Conservation (phyloP, 345 rosid species). For the Corchorus olitorius region DNA sequence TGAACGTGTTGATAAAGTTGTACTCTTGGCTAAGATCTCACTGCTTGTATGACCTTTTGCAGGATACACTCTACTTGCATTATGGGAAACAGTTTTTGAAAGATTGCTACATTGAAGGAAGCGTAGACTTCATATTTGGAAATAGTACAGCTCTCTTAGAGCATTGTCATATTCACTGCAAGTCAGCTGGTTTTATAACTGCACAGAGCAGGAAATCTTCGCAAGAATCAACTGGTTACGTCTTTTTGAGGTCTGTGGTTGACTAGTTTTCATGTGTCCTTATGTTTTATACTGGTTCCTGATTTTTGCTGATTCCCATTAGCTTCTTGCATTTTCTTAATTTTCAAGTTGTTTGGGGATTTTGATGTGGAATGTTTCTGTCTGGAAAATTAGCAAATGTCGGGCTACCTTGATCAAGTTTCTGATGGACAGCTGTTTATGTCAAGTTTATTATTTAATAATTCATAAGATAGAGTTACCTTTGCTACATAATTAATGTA, state of each 20-base stretch:
- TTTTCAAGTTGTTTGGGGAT: not conserved
- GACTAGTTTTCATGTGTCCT: not conserved
- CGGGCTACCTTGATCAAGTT: not conserved
- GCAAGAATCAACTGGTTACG: conserved; percentile 88
- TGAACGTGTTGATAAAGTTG: not conserved
- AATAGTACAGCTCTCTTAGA: conserved; percentile 92
- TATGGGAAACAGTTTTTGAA: conserved; percentile 86
- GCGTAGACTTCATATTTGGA: conserved; percentile 94
- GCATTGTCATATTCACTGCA: conserved; percentile 97
- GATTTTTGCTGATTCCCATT: not conserved
- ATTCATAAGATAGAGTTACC: not conserved
- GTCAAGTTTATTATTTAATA: not conserved
- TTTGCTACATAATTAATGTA: not conserved
- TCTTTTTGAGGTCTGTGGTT: conserved; percentile 69
- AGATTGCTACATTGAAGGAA: conserved; percentile 91
- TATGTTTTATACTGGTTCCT: not conserved
- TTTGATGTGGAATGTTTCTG: not conserved
- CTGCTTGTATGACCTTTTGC: conserved; percentile 24
- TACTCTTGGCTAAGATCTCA: not conserved
- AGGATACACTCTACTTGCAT: conserved; percentile 96
- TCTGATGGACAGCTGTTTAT: not conserved
- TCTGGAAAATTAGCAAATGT: not conserved
- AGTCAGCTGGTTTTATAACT: conserved; percentile 78
- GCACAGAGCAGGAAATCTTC: conserved; percentile 98
- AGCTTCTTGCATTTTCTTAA: not conserved